A percentile compares a stretch with the other conserved stretches of the same genome.
Conservation (phyloP, 306 rosid genomes). For the Malus sieversii region DNA sequence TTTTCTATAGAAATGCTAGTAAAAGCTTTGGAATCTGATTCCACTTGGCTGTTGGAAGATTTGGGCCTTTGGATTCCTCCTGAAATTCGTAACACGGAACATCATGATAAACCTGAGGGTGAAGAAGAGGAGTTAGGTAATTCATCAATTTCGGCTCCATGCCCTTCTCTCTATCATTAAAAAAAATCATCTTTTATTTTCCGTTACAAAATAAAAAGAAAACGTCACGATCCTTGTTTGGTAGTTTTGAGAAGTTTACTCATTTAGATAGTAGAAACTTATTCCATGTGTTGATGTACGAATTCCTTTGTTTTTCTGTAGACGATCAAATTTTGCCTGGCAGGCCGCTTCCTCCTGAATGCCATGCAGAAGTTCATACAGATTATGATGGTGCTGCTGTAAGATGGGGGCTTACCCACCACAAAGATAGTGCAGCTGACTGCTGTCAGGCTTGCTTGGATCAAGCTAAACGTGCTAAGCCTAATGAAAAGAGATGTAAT, state of each 20-base stretch:
- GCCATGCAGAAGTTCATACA: constrained; percentile 63
- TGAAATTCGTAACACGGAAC: constrained; percentile 47
- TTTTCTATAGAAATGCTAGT: constrained; percentile 46
- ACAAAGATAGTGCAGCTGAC: constrained; percentile 93
- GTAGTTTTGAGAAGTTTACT: constrained; percentile 8
- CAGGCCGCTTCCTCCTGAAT: constrained; percentile 62
- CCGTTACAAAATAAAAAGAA: background rate
- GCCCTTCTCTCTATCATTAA: background rate
- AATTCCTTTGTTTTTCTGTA: constrained; percentile 21
- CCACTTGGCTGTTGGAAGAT: constrained; percentile 60
- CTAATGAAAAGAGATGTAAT: constrained; percentile 72
- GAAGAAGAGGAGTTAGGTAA: constrained; percentile 50
- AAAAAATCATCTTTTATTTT: background rate
- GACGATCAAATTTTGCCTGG: constrained; percentile 80
- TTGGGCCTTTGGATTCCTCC: constrained; percentile 86
- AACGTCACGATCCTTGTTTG: constrained; percentile 1
- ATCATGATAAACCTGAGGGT: constrained; percentile 71
- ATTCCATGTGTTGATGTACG: constrained; percentile 12
- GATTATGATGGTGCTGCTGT: constrained; percentile 90
- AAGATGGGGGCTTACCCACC: constrained; percentile 93
- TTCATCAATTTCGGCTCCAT: background rate
- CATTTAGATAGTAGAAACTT: constrained; percentile 4
- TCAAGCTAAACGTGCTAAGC: constrained; percentile 62
- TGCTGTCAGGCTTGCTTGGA: constrained; percentile 94
- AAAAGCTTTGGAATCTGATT: constrained; percentile 73